Percentiles rank a stretch among this genome's conserved stretches.
These are phyloP conservation scores for Brassica juncea DNA, from an alignment of 345 rosid genomes.

Conservation along the genomic window DNA sequence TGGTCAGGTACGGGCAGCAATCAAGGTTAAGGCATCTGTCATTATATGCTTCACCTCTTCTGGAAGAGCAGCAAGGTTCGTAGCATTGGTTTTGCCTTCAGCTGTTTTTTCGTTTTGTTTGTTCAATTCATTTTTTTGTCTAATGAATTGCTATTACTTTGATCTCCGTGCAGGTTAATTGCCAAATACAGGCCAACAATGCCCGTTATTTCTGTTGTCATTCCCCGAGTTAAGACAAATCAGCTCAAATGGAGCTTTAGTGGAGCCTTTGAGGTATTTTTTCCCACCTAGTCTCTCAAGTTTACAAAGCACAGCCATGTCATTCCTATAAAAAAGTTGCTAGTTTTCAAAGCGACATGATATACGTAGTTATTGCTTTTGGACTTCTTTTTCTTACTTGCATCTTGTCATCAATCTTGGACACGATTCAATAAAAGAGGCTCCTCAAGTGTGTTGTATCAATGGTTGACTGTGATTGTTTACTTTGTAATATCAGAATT, in stretches of 20 bases:
- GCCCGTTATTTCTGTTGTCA: constrained; percentile 98
- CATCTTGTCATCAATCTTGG: not conserved
- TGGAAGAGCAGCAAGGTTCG: constrained; percentile 95
- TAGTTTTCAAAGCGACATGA: not conserved
- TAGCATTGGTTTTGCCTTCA: not conserved
- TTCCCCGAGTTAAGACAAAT: constrained; percentile 95
- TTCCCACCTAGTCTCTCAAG: not conserved
- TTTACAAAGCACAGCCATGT: not conserved
- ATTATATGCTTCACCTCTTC: constrained; percentile 98
- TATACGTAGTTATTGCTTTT: not conserved
- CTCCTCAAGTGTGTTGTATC: not conserved
- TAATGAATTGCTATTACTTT: not conserved
- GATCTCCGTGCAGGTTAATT: constrained; percentile 68
- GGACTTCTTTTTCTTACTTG: not conserved
- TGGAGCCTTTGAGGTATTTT: constrained; percentile 91
- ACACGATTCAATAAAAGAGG: not conserved
- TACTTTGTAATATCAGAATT: not conserved
- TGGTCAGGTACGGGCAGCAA: constrained; percentile 89
- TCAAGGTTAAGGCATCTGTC: constrained; percentile 96
- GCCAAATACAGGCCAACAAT: constrained; percentile 97
- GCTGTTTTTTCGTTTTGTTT: not conserved
- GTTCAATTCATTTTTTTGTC: not conserved
- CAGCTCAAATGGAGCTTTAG: constrained; percentile 97
- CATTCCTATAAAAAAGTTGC: not conserved
- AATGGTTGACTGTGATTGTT: not conserved